Base-by-base conservation (phyloP, 2,329 filamentous ascomycete genomes). In the Mycocentrospora acerina region DNA sequence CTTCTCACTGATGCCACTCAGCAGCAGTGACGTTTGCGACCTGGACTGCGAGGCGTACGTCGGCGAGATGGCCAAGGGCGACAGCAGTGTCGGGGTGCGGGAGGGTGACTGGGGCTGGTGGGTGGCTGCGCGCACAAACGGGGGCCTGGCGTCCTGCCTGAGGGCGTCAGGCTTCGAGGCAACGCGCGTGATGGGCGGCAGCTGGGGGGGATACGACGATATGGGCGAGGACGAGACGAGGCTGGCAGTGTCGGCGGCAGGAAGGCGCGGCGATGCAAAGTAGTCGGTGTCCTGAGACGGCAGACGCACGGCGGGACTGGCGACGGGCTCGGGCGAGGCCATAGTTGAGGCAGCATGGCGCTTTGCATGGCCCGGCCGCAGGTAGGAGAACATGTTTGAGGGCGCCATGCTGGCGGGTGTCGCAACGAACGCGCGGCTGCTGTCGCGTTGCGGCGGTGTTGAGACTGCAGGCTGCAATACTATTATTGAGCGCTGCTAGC, bases 321-420 rank as follows among this genome's bases (percentile, higher is more conserved):
- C 18, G 28, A 53, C 42, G 30, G 62, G 57, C 27, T 67, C 62
- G 28, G 65, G 63, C 10, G 62, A 62, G 28, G 56, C 56, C 28
- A 63, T 51, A 29, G 38, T 62, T 40, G 67, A 64, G 19, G 19
- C 19, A 48, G 55, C 57, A 58, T 62, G 62, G 50, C 67, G 65
- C 54, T 62, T 67, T 44, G 62, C 61, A 42, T 68, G 64, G 41
- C 59, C 59, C 11, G 64, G 62, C 34, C 67, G 53, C 14, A 69
- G 60, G 48, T 68, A 67, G 37, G 66, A 65, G 40, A 70, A 69
- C 58, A 69, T 62, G 46, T 56, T 64, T 33, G 63, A 66, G 49
- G 65, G 65, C 48, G 65, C 64, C 64, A 68, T 69, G 41, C 33
- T 40, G 39, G 32, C 40, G 30, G 36, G 36, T 36, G 24, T 33